Conservation (phyloP, 257 asterid genomes). For the Petunia secreta region DNA sequence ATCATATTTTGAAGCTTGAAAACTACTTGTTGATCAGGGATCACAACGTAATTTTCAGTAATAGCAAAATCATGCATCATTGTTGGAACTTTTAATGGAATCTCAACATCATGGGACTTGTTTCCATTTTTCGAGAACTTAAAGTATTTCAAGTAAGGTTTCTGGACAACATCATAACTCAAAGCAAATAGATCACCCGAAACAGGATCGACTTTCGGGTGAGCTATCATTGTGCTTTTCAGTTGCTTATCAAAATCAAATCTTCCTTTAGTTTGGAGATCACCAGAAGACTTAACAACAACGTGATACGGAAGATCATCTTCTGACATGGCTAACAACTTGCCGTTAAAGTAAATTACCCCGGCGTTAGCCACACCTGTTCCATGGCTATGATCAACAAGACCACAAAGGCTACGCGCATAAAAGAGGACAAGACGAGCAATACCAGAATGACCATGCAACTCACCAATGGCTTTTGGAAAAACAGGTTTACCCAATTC, state of each 20-base stretch:
- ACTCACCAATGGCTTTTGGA: conserved; percentile 52
- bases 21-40: conserved; percentile 53
- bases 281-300: conserved; percentile 37
- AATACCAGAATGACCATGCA: conserved; percentile 49
- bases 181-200: conserved; percentile 43
- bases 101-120: conserved; percentile 37
- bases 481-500: conserved; percentile 42
- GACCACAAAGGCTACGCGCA: conserved; percentile 39
- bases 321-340: conserved; percentile 52
- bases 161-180: conserved; percentile 42
- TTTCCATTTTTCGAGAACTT: conserved; percentile 33
- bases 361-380: conserved; percentile 57
- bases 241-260: conserved; percentile 37
- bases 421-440: conserved; percentile 46
- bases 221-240: conserved; percentile 48
- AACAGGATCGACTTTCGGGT: conserved; percentile 48
- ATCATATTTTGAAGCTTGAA: conserved; percentile 47
- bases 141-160: conserved; percentile 45
- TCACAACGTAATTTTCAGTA: conserved; percentile 42
- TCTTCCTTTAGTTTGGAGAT: conserved; percentile 42
- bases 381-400: conserved; percentile 41
- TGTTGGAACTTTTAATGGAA: conserved; percentile 35
- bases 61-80: conserved; percentile 51
- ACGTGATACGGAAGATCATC: conserved; percentile 55
- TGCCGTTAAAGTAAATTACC: conserved; percentile 37